phyloP scores from a whole-genome alignment of 83 land plant genomes.

The Diphasiastrum complanatum region DNA sequence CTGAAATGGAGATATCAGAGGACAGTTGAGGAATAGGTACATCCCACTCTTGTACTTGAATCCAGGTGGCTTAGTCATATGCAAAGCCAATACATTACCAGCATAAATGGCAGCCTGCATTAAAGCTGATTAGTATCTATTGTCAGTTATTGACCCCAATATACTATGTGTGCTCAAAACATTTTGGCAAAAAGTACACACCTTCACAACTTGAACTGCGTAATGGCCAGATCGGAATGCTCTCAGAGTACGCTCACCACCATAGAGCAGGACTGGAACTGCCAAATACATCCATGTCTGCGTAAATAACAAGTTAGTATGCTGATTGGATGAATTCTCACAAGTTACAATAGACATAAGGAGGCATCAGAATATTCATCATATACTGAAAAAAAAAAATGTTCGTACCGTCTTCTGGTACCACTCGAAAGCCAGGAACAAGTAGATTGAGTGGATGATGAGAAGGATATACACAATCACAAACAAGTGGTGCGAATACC shows the following conservation, averaged over 20 bases:
- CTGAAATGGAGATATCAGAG: constrained; percentile 78
- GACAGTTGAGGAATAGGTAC: constrained; percentile 85
- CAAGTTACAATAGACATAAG: too few species aligned
- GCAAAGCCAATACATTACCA: constrained; percentile 68
- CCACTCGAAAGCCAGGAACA: constrained; percentile 53
- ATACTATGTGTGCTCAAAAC: background rate
- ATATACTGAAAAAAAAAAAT: too few species aligned
- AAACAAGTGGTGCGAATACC: constrained; percentile 79
- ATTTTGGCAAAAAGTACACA: background rate
- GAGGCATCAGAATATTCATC: background rate
- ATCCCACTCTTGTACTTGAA: constrained; percentile 90
- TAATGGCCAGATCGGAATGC: constrained; percentile 30
- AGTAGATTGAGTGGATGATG: constrained; percentile 50
- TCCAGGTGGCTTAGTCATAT: constrained; percentile 76
- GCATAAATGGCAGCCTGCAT: constrained; percentile 80
- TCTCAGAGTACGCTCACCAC: constrained; percentile 29
- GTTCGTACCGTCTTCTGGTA: constrained; percentile 52
- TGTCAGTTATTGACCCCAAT: background rate
- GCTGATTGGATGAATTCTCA: too few species aligned
- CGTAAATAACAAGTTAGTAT: background rate
- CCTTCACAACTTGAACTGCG: constrained; percentile 32
- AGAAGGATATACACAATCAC: constrained; percentile 52
- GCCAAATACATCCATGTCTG: constrained; percentile 48
- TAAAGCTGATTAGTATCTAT: background rate
- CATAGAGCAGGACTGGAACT: constrained; percentile 29